A percentile compares a stretch with the other conserved stretches of the same genome.
Conservation (phyloP, 2,329 filamentous ascomycete species). For the Xylariaceae sp. region DNA sequence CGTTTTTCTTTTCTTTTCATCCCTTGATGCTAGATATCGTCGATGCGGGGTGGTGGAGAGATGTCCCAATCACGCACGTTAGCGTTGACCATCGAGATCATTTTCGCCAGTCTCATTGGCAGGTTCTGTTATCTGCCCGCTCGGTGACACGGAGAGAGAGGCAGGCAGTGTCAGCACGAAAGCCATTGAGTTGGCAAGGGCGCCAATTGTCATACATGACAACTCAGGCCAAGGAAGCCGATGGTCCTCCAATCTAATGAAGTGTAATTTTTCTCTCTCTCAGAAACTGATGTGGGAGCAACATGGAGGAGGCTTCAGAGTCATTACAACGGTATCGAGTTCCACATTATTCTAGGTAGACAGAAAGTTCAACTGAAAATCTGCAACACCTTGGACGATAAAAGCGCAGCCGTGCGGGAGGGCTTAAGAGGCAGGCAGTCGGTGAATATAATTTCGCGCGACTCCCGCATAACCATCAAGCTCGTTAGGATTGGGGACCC, state of each 20-base stretch:
- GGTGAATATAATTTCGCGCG: constrained; percentile 22
- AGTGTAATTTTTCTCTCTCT: neutral
- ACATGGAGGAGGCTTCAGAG: neutral
- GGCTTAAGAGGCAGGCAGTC: neutral
- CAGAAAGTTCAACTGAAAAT: neutral
- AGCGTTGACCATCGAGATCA: neutral
- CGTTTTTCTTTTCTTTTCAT: neutral
- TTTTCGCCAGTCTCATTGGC: neutral
- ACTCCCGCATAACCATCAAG: constrained; percentile 10
- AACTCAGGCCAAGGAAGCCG: constrained; percentile 7
- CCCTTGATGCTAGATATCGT: neutral
- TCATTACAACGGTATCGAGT: neutral
- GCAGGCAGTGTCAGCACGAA: neutral
- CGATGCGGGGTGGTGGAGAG: neutral
- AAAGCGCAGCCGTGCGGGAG: neutral
- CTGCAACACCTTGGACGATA: neutral
- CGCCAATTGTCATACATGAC: constrained; percentile 22
- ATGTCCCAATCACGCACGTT: neutral
- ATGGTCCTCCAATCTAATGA: neutral
- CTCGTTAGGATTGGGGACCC: neutral
- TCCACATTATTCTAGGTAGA: neutral
- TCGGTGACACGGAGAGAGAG: neutral
- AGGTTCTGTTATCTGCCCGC: neutral
- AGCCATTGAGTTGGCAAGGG: constrained; percentile 11
- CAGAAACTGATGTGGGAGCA: neutral